A percentile compares a stretch with the other conserved stretches of the same genome.
Conservation (phyloP, 176 grass and related monocot genomes). For the Oryza coarctata region DNA sequence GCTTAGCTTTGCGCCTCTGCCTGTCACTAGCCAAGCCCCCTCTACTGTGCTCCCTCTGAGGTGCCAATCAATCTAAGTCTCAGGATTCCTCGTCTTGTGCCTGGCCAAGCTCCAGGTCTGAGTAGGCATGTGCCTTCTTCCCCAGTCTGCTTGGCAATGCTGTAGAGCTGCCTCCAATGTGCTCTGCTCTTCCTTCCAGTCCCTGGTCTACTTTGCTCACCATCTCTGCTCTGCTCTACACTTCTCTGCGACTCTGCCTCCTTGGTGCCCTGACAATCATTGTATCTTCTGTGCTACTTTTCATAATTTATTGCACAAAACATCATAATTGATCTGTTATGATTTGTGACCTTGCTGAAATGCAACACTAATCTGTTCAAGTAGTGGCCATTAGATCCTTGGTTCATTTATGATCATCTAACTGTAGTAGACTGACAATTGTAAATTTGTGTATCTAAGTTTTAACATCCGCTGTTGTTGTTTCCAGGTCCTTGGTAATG, state of each 20-base stretch:
- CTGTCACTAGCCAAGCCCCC: no score
- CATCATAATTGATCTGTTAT: background rate
- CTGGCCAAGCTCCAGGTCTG: background rate
- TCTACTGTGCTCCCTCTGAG: no score
- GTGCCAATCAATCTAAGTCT: background rate
- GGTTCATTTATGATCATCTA: background rate
- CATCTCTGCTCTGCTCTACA: background rate
- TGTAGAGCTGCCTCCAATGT: background rate
- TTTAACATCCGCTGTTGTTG: slow-evolving; percentile 11
- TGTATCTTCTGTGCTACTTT: background rate
- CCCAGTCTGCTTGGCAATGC: background rate
- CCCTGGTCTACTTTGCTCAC: background rate
- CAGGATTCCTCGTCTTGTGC: background rate
- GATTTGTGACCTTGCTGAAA: background rate
- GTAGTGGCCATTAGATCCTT: background rate
- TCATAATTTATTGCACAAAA: background rate
- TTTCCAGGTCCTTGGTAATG: slow-evolving; percentile 78
- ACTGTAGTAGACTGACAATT: background rate
- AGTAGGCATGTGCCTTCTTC: background rate
- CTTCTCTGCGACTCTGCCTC: background rate
- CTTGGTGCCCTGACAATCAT: background rate
- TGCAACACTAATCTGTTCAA: background rate
- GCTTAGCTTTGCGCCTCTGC: no score
- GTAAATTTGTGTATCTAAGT: background rate
- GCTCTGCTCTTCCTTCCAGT: background rate